phyloP scores from a whole-genome alignment of 2,329 filamentous ascomycete species.

The Beauveria rudraprayagi region DNA sequence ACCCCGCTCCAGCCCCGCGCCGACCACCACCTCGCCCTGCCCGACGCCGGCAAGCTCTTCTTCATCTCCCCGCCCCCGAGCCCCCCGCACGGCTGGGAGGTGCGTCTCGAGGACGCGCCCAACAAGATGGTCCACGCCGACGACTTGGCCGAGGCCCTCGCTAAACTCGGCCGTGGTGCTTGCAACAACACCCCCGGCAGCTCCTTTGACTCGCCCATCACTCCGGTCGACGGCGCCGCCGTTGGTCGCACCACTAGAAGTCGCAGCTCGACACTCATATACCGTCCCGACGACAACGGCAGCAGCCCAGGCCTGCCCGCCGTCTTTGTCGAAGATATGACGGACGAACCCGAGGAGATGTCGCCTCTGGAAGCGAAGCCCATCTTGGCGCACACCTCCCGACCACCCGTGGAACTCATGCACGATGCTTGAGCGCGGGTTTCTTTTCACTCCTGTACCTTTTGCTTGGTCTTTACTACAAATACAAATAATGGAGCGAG shows the following conservation, averaged over 20 bases:
- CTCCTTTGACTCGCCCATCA: conserved; percentile 26
- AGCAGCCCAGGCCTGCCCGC: conserved; percentile 50
- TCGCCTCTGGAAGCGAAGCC: conserved; percentile 37
- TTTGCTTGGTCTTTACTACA: neutral
- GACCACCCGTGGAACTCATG: conserved; percentile 61
- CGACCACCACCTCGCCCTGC: conserved; percentile 56
- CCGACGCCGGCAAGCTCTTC: conserved; percentile 63
- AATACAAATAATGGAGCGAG: neutral
- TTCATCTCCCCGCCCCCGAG: conserved; percentile 64
- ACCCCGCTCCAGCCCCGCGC: conserved; percentile 49
- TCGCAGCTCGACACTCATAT: conserved; percentile 58
- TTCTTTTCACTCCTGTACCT: neutral
- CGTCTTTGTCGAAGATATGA: conserved; percentile 61
- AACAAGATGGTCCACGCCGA: conserved; percentile 64
- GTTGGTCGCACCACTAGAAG: conserved; percentile 34
- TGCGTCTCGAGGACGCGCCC: conserved; percentile 58
- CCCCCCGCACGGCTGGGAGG: conserved; percentile 62
- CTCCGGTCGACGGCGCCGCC: conserved; percentile 30
- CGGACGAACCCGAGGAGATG: conserved; percentile 42
- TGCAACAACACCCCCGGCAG: conserved; percentile 3
- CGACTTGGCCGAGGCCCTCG: conserved; percentile 58
- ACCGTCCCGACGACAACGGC: conserved; percentile 50
- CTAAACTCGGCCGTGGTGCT: conserved; percentile 47
- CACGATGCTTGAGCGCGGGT: conserved; percentile 24
- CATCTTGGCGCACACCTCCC: conserved; percentile 51